Evolutionary conservation across 345 rosid species (phyloP), one percentile per base, ranked within the genome.

Genomic region (Salix brachista): DNA sequence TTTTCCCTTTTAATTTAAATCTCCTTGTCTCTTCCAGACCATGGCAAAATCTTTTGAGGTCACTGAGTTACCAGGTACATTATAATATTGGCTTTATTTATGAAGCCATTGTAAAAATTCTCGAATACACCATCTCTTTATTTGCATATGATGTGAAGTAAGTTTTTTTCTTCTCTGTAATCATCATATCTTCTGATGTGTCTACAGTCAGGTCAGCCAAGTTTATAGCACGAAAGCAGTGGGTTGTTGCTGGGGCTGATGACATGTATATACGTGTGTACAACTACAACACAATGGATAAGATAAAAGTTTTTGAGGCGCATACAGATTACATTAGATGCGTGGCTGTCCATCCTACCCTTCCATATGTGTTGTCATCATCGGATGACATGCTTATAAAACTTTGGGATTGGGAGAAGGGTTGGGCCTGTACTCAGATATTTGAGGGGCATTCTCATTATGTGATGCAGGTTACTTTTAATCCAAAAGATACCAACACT

Each of bases 401-500:
- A 85, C 94, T 96, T 77, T 96, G 99, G 99, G 98, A 96, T 79
- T 96, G 99, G 99, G 99, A 96, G 81, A 94, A 94, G 83, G 94
- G 92, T 77, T 96, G 99, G 99, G 86, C 84, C 32, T 94, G 97
- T 78, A 87, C 95, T 79, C 97, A 90, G 78, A 89, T 92, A 58
- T 96, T 96, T 75, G 99, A 94, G 85, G 99, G 99, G n/a, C 99
- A 96, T 71, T 96, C 99, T 13, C 99, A 96, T 85, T 94, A 93
- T 90, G 98, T 96, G 74, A 96, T 96, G 99, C 98, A 96, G 86
- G 97, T 91, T 42, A 90, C 97, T 25, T 91, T 96, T 79, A 92
- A 91, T 81, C 98, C 98, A 39, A 91, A 90, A 82, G 97, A 94
- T 77, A 90, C 92, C 67, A 89, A 94, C 80, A 94, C 98, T 68